A percentile compares a stretch with the other conserved stretches of the same genome.
Evolutionary conservation across 176 grass and related monocot genomes (phyloP).

Genomic region (Ananas comosus): DNA sequence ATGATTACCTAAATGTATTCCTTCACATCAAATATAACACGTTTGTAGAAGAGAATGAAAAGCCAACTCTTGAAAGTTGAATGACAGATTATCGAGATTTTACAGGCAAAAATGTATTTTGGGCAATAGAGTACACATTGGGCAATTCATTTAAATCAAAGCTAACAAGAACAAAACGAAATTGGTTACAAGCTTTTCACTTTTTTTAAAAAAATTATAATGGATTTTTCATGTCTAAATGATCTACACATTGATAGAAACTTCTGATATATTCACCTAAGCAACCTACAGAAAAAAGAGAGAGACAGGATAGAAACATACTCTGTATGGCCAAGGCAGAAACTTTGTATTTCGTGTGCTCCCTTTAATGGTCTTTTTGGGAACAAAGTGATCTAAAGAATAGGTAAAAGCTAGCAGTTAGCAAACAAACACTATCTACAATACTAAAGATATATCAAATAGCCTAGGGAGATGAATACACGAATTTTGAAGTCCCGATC

Average conservation of each 20-base stretch:
- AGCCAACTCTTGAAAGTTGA: no score
- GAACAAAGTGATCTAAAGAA: conserved; percentile 64
- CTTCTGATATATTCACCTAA: no score
- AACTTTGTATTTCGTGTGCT: conserved; percentile 80
- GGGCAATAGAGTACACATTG: no score
- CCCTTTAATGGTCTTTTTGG: conserved; percentile 57
- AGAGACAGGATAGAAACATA: conserved; percentile 35
- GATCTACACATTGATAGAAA: background rate
- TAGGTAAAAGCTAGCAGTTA: conserved; percentile 8
- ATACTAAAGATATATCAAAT: background rate
- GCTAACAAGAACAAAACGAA: background rate
- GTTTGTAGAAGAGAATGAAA: background rate
- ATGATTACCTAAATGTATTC: background rate
- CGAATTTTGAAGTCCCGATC: conserved; percentile 93
- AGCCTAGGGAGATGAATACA: conserved; percentile 42
- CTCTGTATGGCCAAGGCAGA: conserved; percentile 99
- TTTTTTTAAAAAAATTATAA: background rate
- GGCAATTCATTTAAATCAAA: no score
- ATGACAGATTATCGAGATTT: no score
- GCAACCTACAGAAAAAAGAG: background rate
- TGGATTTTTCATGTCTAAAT: background rate
- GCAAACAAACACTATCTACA: background rate
- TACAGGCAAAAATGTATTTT: no score
- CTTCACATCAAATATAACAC: background rate
- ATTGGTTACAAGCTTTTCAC: background rate